Evolutionary conservation across 1,139 yeast genomes (phyloP).

Genomic region (Casaregolazyma lundiana): DNA sequence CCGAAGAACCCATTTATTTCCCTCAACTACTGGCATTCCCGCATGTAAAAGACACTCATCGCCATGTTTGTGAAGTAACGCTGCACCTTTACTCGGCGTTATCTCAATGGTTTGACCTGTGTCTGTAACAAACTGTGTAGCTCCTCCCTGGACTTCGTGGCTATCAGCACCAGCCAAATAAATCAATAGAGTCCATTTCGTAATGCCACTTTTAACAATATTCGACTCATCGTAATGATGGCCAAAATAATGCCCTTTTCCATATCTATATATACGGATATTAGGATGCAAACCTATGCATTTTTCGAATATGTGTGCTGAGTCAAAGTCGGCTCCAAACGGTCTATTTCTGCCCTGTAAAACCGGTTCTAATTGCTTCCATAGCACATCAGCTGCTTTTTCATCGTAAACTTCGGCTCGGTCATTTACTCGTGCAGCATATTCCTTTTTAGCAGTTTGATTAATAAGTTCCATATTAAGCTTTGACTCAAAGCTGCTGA

Average conservation of each 20-base stretch:
- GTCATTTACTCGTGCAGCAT: slow-evolving; percentile 60
- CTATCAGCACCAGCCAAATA: slow-evolving; percentile 46
- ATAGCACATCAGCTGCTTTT: slow-evolving; percentile 40
- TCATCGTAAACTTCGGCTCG: slow-evolving; percentile 43
- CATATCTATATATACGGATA: slow-evolving; percentile 52
- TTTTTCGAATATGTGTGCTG: slow-evolving; percentile 28
- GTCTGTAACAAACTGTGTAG: slow-evolving; percentile 52
- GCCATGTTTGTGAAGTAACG: slow-evolving; percentile 62
- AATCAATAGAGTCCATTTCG: slow-evolving; percentile 58
- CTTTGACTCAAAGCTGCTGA: slow-evolving; percentile 19
- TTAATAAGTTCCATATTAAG: slow-evolving; percentile 3
- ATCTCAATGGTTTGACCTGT: slow-evolving; percentile 34
- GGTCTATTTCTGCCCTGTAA: slow-evolving; percentile 20
- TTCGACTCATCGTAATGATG: slow-evolving; percentile 63
- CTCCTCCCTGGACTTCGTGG: slow-evolving; percentile 50
- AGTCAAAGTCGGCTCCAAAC: slow-evolving; percentile 5
- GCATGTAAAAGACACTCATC: slow-evolving; percentile 62
- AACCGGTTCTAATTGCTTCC: slow-evolving; percentile 41
- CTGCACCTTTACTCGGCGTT: slow-evolving; percentile 54
- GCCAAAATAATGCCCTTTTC: slow-evolving; percentile 57
- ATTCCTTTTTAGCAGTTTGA: slow-evolving; percentile 35
- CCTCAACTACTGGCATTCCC: slow-evolving; percentile 49
- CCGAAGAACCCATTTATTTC: slow-evolving; percentile 62
- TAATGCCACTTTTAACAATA: slow-evolving; percentile 38
- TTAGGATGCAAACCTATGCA: slow-evolving; percentile 57